These are phyloP conservation scores for Aspergillus tubingensis DNA, from an alignment of 2,329 filamentous ascomycete species.

Conservation along the genomic window DNA sequence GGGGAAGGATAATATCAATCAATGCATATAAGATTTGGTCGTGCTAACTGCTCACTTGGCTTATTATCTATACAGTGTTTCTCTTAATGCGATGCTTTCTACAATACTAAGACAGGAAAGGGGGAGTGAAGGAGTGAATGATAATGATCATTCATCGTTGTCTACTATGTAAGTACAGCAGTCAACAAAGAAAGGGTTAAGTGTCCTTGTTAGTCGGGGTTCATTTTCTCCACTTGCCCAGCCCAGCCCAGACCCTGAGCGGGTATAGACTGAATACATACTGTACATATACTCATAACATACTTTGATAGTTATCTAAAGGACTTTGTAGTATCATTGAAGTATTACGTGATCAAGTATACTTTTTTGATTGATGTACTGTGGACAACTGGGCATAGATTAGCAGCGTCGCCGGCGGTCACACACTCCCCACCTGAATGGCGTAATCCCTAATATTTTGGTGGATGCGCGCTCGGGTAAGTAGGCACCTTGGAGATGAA, in stretches of 20 bases:
- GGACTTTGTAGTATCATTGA: no score
- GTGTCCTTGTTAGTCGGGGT: not conserved
- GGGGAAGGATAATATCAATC: no score
- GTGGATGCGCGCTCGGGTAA: no score
- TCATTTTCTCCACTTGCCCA: slow-evolving; percentile 4
- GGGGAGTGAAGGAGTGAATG: not conserved
- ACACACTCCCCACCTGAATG: not conserved
- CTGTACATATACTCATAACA: no score
- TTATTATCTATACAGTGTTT: no score
- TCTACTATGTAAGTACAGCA: not conserved
- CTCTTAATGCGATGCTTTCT: no score
- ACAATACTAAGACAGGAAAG: not conserved
- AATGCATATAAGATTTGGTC: no score
- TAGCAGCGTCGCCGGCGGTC: not conserved
- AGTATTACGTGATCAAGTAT: not conserved
- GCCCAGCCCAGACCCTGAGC: slow-evolving; percentile 3
- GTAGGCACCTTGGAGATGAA: no score
- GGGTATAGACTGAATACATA: not conserved
- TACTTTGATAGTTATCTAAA: no score
- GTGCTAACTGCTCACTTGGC: no score
- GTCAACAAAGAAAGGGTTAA: not conserved
- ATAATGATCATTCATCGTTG: not conserved
- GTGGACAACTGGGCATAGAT: not conserved
- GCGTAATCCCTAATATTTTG: not conserved
- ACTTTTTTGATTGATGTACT: not conserved